Evolutionary conservation across 2,329 filamentous ascomycete genomes (phyloP).

Genomic region (Epichloe gansuensis): DNA sequence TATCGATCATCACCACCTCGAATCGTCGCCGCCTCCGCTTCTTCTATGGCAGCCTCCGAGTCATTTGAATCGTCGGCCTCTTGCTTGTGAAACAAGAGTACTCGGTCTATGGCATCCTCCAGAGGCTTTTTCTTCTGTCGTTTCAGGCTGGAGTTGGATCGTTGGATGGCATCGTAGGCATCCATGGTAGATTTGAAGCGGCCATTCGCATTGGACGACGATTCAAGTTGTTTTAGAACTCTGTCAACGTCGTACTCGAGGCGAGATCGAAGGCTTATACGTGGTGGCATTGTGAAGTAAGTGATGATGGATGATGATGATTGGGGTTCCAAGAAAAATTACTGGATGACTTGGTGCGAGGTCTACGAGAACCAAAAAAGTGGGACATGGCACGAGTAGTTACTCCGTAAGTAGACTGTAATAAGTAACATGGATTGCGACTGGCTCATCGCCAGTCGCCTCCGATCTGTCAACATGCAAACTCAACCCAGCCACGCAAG

Average conservation of each 20-base stretch:
- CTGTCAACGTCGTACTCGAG: conserved; percentile 67
- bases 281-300: background rate
- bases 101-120: conserved; percentile 76
- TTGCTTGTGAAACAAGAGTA: conserved; percentile 61
- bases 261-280: conserved; percentile 13
- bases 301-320: background rate
- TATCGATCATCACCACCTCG: conserved; percentile 24
- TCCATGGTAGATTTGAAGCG: conserved; percentile 36
- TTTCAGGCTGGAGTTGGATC: conserved; percentile 77
- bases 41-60: conserved; percentile 36
- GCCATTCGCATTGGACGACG: conserved; percentile 42
- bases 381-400: no score
- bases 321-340: background rate
- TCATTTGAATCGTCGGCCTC: conserved; percentile 44
- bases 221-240: conserved; percentile 61
- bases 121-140: conserved; percentile 70
- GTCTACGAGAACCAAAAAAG: no score
- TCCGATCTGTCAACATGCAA: background rate
- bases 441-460: background rate
- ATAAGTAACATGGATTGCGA: background rate
- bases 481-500: background rate
- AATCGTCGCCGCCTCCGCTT: conserved; percentile 22
- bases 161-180: conserved; percentile 70
- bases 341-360: no score
- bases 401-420: no score